These are phyloP conservation scores for Clathrus columnatus DNA, from an alignment of 768 basidiomycete species.

Conservation along the genomic window DNA sequence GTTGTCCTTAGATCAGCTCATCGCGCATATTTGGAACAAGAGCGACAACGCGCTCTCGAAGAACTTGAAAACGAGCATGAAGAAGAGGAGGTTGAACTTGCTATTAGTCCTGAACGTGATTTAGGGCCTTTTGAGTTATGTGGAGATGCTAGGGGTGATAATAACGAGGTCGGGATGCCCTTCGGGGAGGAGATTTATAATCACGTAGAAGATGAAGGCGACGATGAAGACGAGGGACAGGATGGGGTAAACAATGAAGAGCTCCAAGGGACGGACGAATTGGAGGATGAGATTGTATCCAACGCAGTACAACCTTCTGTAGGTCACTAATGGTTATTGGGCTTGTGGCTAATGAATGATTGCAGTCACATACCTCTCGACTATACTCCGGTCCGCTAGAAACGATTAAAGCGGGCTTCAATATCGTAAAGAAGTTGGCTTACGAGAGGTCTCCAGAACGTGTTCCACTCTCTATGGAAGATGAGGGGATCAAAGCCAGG, in stretches of 20 bases:
- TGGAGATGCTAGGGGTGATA: not conserved
- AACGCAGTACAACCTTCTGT: not conserved
- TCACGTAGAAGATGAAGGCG: not conserved
- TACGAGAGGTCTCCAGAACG: not conserved
- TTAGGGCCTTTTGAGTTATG: constrained; percentile 7
- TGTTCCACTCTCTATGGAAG: not conserved
- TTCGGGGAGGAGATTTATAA: not conserved
- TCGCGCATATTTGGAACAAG: constrained; percentile 43
- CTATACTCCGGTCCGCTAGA: not conserved
- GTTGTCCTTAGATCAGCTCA: constrained; percentile 67
- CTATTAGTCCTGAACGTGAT: constrained; percentile 14
- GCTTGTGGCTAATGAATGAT: not conserved
- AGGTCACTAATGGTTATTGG: not conserved
- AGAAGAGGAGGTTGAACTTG: constrained; percentile 15
- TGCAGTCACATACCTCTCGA: not conserved
- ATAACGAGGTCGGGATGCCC: not conserved
- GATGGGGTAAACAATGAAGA: not conserved
- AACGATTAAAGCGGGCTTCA: not conserved
- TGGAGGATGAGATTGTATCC: not conserved
- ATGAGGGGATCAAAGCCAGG: not conserved
- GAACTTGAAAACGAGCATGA: constrained; percentile 30
- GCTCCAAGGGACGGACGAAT: not conserved
- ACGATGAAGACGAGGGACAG: not conserved
- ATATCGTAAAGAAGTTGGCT: constrained; percentile 1
- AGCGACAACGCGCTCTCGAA: constrained; percentile 19